Percentiles rank a stretch among this genome's conserved stretches.
Conservation (phyloP, 2,329 filamentous ascomycete genomes). For the Chrysosporium keratinophilum region DNA sequence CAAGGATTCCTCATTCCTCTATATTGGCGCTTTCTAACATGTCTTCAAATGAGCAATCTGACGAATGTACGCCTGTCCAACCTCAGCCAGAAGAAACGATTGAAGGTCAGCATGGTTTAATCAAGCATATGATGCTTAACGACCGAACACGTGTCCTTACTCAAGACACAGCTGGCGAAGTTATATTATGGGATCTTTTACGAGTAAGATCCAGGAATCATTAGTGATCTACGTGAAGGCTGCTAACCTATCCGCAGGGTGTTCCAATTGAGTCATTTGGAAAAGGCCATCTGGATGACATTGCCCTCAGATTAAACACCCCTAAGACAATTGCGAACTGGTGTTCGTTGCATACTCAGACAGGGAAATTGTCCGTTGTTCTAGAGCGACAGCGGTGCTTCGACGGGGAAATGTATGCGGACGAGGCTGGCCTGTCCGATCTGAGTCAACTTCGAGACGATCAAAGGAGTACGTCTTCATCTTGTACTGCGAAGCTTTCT, state of each 20-base stretch:
- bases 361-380: conserved; percentile 79
- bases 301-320: conserved; percentile 77
- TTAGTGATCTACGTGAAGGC: too few species aligned
- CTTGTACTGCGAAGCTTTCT: not conserved
- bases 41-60: conserved; percentile 53
- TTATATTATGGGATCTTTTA: conserved; percentile 87
- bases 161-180: conserved; percentile 87
- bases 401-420: conserved; percentile 92
- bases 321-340: conserved; percentile 84
- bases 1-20: conserved; percentile 64
- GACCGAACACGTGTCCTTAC: conserved; percentile 83
- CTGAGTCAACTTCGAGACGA: conserved; percentile 79
- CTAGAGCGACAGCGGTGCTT: conserved; percentile 94
- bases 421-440: conserved; percentile 67
- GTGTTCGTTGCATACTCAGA: conserved; percentile 91
- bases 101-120: conserved; percentile 86
- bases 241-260: conserved; percentile 48
- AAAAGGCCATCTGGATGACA: conserved; percentile 86
- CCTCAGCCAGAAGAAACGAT: conserved; percentile 67
- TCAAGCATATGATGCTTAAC: conserved; percentile 86
- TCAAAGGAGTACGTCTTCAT: conserved; percentile 61
- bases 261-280: conserved; percentile 83
- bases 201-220: too few species aligned
- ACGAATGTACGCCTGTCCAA: conserved; percentile 53
- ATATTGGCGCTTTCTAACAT: conserved; percentile 77